phyloP scores from a whole-genome alignment of 768 basidiomycete genomes.

The Russula brevipes region DNA sequence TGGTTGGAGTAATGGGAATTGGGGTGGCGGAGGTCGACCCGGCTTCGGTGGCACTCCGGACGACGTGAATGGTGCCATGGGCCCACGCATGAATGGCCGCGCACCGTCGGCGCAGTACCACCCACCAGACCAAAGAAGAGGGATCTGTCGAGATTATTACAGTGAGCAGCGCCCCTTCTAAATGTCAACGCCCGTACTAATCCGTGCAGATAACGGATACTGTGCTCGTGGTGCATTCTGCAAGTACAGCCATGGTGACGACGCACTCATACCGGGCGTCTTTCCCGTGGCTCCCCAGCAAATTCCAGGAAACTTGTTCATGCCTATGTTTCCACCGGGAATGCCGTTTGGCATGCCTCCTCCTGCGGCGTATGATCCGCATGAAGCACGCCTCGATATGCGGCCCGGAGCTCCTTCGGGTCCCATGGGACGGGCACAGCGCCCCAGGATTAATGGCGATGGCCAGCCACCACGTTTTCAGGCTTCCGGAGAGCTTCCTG shows the following conservation, averaged over 20 bases:
- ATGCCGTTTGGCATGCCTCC: conserved; percentile 51
- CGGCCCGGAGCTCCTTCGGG: conserved; percentile 39
- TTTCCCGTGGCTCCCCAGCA: conserved; percentile 49
- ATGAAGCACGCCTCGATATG: conserved; percentile 77
- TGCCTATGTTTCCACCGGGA: conserved; percentile 61
- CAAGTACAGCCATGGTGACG: conserved; percentile 90
- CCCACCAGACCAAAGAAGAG: conserved; percentile 67
- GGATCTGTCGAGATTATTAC: conserved; percentile 88
- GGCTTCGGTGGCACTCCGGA: conserved; percentile 34
- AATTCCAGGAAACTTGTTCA: conserved; percentile 47
- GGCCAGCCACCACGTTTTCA: conserved; percentile 34
- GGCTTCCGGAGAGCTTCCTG: conserved; percentile 68
- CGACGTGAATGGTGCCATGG: conserved; percentile 29
- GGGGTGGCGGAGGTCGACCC: conserved; percentile 27
- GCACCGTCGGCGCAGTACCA: conserved; percentile 42
- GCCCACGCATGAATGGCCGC: conserved; percentile 25
- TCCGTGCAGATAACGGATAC: conserved; percentile 71
- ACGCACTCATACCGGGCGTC: conserved; percentile 72
- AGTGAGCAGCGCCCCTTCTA: conserved; percentile 48
- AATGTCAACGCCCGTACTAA: conserved; percentile 15
- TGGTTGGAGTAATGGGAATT: conserved; percentile 33
- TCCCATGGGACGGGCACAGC: conserved; percentile 39
- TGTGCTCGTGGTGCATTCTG: conserved; percentile 85
- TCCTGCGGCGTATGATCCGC: conserved; percentile 64
- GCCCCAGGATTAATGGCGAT: conserved; percentile 51